phyloP scores from a whole-genome alignment of 2,329 filamentous ascomycete genomes.

The Sclerotinia glacialis region DNA sequence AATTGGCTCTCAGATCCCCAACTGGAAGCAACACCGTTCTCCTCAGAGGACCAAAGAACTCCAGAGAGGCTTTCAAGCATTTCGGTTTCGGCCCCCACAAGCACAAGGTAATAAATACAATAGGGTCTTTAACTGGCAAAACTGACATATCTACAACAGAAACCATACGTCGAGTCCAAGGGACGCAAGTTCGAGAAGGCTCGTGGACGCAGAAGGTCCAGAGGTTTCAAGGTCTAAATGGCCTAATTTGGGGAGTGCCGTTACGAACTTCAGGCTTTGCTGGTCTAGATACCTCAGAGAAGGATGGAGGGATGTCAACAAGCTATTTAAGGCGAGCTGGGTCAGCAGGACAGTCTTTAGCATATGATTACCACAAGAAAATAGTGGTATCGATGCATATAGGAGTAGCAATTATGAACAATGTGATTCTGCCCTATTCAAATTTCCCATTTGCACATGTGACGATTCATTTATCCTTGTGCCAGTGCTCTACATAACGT shows the following conservation, averaged over 20 bases:
- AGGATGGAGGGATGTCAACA: slow-evolving; percentile 19
- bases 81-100: slow-evolving; percentile 98
- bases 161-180: slow-evolving; percentile 97
- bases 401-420: slow-evolving; percentile 20
- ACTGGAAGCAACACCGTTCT: slow-evolving; percentile 97
- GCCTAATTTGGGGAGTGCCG: slow-evolving; percentile 24
- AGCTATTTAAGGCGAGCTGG: slow-evolving; percentile 17
- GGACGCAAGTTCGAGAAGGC: slow-evolving; percentile 99
- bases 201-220: slow-evolving; percentile 96
- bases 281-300: slow-evolving; percentile 27
- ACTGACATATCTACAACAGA: slow-evolving; percentile 56
- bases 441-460: neutral
- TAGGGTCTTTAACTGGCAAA: neutral
- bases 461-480: neutral
- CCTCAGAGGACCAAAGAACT: slow-evolving; percentile 96
- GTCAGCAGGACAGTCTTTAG: slow-evolving; percentile 12
- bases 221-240: slow-evolving; percentile 99
- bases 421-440: neutral
- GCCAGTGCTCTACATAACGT: neutral
- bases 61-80: slow-evolving; percentile 97
- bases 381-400: slow-evolving; percentile 21
- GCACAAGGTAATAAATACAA: slow-evolving; percentile 73
- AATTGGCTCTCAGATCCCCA: slow-evolving; percentile 91
- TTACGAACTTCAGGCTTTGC: slow-evolving; percentile 31
- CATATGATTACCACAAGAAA: slow-evolving; percentile 22